Base-by-base conservation (phyloP, 129 eudicot species). In the Escallonia rubra region DNA sequence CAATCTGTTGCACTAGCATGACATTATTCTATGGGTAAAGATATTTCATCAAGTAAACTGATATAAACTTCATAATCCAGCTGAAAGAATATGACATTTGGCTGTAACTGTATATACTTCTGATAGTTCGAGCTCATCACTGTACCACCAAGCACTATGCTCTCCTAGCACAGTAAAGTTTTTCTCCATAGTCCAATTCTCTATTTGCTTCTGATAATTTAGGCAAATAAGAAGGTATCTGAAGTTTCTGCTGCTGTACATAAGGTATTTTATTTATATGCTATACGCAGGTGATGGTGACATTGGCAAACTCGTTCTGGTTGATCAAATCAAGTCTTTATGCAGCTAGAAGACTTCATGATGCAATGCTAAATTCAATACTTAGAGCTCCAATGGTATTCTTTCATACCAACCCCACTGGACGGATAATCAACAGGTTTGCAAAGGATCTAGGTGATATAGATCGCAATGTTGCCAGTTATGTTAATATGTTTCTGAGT, bases 321-420 rank as follows among this genome's bases (percentile, higher is more conserved):
- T 77, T 89, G 79, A 89, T 93, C 71, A 80, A 86, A 3, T 82
- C 99, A 63, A 93, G 99, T 77, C 95, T 93, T 72, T 76, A 75
- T 70, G 99, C 96, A 7, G 92, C 99, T 57, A 84, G 76, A 84
- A 81, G 65, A 63, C 81, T 93, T 73, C 99, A 93, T 68, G 86
- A 86, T 79, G 78, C 85, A 5, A 86, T 93, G 96, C 83, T 93
- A 53, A 58, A 68, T 51, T 86, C 99, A 34, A 82, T 93, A 42
- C 82, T 93, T 58, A 73, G 90, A 87, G 99, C 96, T 70, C 99
- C 99, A 15, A 93, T 91, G 88, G 81, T 87, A 6, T 89, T 93
- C 70, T 93, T 93, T 38, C 95, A 93, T 72, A 87, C 99, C 13
- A 93, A 89, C 79, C 99, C 96, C 45, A 61, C 85, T 57, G 99